Evolutionary conservation across 495 filamentous ascomycete species (phyloP).

Genomic region (Penicillium maclennaniae): DNA sequence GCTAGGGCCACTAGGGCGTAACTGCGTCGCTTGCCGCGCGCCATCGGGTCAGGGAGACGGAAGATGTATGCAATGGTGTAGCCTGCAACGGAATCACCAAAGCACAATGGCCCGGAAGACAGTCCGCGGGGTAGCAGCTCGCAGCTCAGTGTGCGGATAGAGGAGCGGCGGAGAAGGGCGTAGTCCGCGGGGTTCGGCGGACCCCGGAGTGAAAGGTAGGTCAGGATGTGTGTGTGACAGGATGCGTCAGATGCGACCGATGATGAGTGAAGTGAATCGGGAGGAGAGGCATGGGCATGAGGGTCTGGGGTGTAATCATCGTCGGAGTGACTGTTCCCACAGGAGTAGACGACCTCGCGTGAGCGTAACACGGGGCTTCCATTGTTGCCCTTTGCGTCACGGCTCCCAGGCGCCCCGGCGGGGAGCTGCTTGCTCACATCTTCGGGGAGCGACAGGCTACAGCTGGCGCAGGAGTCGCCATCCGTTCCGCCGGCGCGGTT

Average conservation of each 20-base stretch:
- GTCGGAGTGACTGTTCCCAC: conserved; percentile 40
- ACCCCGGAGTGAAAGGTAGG: conserved; percentile 81
- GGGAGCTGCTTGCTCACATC: conserved; percentile 53
- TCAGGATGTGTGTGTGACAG: conserved; percentile 74
- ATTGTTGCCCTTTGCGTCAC: conserved; percentile 49
- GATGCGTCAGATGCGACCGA: conserved; percentile 45
- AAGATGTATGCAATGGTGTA: conserved; percentile 94
- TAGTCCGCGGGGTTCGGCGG: conserved; percentile 73
- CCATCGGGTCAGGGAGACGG: conserved; percentile 80
- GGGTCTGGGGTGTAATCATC: conserved; percentile 37
- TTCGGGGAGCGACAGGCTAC: conserved; percentile 52
- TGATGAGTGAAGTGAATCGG: conserved; percentile 44
- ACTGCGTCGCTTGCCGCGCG: conserved; percentile 77
- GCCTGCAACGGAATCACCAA: conserved; percentile 75
- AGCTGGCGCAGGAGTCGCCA: conserved; percentile 56
- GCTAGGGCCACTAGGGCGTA: conserved; percentile 85
- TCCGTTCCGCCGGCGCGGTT: conserved; percentile 35
- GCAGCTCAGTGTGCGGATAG: conserved; percentile 79
- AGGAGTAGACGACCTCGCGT: conserved; percentile 45
- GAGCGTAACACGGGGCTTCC: conserved; percentile 57
- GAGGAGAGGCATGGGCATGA: conserved; percentile 38
- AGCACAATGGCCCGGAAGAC: conserved; percentile 76
- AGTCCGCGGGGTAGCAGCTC: conserved; percentile 77
- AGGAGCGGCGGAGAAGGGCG: conserved; percentile 78
- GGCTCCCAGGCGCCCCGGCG: conserved; percentile 46